Conservation (phyloP, 805 yeast genomes). For the Tetrapisispora namnaoensis region DNA sequence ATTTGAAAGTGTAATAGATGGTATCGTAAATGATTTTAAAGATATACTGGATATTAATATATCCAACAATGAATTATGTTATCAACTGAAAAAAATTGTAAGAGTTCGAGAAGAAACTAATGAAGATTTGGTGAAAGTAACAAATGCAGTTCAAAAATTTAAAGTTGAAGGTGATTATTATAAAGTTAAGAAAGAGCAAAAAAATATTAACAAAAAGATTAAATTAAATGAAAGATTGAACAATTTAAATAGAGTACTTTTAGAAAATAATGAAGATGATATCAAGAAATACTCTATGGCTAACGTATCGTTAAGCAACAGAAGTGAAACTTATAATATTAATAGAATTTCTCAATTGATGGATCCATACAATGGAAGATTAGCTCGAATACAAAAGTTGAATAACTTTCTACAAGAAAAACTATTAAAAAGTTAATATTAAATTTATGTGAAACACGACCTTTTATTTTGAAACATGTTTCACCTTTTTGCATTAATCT, state of each 20-base stretch:
- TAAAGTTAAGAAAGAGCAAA: conserved; percentile 10
- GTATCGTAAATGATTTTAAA: conserved; percentile 16
- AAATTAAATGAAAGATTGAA: conserved; percentile 10
- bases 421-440: neutral
- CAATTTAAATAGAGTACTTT: conserved; percentile 5
- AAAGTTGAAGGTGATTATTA: conserved; percentile 12
- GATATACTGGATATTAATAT: conserved; percentile 25
- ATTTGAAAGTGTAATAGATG: conserved; percentile 13
- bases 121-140: conserved; percentile 10
- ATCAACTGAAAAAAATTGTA: conserved; percentile 14
- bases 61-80: conserved; percentile 25
- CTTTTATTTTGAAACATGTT: neutral
- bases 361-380: conserved; percentile 16
- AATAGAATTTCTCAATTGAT: neutral
- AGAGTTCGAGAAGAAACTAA: conserved; percentile 11
- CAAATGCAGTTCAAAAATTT: conserved; percentile 9
- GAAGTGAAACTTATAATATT: neutral
- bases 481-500: neutral
- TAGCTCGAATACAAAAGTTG: conserved; percentile 10
- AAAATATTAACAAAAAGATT: conserved; percentile 7
- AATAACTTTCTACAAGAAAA: conserved; percentile 7
- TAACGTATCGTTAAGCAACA: neutral
- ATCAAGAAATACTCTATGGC: neutral
- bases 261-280: neutral
- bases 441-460: no score